Conservation (phyloP, 2,329 filamentous ascomycete species). For the Sporothrix curviconia region DNA sequence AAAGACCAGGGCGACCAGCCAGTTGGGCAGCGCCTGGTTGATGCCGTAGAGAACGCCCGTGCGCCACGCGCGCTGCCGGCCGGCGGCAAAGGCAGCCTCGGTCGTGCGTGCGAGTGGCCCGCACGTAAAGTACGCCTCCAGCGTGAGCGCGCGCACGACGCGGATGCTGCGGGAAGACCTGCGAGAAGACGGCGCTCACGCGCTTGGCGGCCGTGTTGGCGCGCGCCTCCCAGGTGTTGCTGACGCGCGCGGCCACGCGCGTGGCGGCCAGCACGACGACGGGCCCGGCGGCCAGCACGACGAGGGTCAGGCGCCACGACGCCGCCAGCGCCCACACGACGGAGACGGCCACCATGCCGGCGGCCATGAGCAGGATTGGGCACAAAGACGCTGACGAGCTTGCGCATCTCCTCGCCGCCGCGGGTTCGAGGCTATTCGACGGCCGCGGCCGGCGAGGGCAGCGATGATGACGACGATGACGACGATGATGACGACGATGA, state of each 20-base stretch:
- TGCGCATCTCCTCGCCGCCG: conserved; percentile 81
- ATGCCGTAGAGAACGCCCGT: conserved; percentile 69
- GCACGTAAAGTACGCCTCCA: conserved; percentile 63
- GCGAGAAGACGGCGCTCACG: conserved; percentile 58
- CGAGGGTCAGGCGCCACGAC: conserved; percentile 75
- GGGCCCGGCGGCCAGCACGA: conserved; percentile 63
- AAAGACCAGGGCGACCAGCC: conserved; percentile 72
- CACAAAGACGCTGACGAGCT: conserved; percentile 70
- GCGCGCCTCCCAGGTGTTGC: conserved; percentile 63
- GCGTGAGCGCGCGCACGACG: conserved; percentile 66
- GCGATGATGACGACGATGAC: neutral
- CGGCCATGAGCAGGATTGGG: conserved; percentile 61
- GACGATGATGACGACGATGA: neutral
- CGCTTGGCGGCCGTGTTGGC: conserved; percentile 58
- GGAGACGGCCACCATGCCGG: conserved; percentile 61
- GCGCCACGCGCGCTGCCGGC: conserved; percentile 58
- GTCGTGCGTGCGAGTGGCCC: conserved; percentile 53
- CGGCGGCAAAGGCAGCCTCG: conserved; percentile 48
- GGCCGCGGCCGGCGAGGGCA: conserved; percentile 44
- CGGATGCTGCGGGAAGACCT: conserved; percentile 72
- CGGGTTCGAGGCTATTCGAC: conserved; percentile 69
- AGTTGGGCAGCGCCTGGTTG: conserved; percentile 65
- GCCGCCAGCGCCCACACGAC: conserved; percentile 66
- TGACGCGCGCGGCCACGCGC: conserved; percentile 57
- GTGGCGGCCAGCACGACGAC: conserved; percentile 63